Percentiles rank a stretch among this genome's conserved stretches.
These are phyloP conservation scores for Podospora tetraspora DNA, from an alignment of 495 filamentous ascomycete genomes.

Conservation along the genomic window DNA sequence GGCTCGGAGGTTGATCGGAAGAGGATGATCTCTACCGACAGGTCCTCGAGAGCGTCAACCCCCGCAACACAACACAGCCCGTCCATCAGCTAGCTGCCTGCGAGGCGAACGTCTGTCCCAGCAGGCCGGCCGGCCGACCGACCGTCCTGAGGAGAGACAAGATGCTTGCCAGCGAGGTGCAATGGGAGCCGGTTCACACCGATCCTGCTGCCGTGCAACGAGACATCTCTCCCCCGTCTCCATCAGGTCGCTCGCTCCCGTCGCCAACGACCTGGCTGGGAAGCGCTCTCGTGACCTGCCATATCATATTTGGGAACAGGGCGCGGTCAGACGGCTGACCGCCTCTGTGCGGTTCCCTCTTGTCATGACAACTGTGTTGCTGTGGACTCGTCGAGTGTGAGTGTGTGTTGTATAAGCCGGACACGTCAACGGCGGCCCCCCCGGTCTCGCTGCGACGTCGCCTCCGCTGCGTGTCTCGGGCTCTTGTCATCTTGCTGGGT, in stretches of 20 bases:
- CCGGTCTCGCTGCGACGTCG: background rate
- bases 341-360: background rate
- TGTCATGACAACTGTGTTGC: background rate
- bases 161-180: background rate
- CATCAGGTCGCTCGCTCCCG: background rate
- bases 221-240: background rate
- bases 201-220: background rate
- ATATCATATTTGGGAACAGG: background rate
- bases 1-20: too few relatives aligned
- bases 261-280: background rate
- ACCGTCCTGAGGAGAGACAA: background rate
- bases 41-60: background rate
- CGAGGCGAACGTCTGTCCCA: background rate
- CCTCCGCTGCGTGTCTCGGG: conserved; percentile 10
- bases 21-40: too few relatives aligned
- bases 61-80: background rate
- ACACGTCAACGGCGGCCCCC: background rate
- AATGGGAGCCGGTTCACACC: background rate
- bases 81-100: background rate
- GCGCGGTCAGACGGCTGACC: background rate
- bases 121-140: background rate
- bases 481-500: background rate
- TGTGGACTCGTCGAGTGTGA: background rate
- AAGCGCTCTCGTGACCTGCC: background rate
- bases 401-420: background rate